Evolutionary conservation across 2,329 filamentous ascomycete genomes (phyloP), one percentile per base, ranked within the genome.

Genomic region (Cladorrhinum sp.): DNA sequence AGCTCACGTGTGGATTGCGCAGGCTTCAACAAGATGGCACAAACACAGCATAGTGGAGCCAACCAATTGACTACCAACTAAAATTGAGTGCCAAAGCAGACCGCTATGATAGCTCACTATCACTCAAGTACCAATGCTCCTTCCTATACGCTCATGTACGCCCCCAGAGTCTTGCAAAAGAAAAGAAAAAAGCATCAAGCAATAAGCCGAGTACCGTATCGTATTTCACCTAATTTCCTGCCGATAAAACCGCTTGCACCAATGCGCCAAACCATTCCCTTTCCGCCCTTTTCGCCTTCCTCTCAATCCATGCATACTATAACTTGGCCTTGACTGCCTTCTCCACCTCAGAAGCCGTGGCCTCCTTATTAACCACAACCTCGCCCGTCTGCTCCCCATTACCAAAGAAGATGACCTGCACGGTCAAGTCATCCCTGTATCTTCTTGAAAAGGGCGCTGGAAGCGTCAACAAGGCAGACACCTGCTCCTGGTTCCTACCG

Each of bases 391-490:
- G 87, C 57, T 87, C 80, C 36, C 88, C 86, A 68, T 96, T 86
- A 62, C 95, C 95, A 70, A 99, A 99, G 82, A 99, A 99, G 71
- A 99, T 96, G 63, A 99, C 95, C 75, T 99, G 92, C 16, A 99
- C 94, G 0, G 95, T 99, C 65, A 99, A 79, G 73, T 99, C 95
- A 73, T 99, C 95, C 67, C 94, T 86, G 73, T 98, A 99, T 71
- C 95, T 82, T 71, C 95, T 84, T 28, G 91, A 96, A 72, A 93
- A 97, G 0, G 95, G 96, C 60, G 91, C 90, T 2, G 94, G 93
- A 21, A 99, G 81, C 1, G 95, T 98, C 68, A 99, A 81, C 64
- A 99, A 79, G 20, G 94, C 94, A 70, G 91, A 96, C 16, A 99
- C 85, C 82, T 96, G 95, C 76, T 99, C 96, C 70, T 88, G 86